A percentile compares a stretch with the other conserved stretches of the same genome.
These are phyloP conservation scores for Kodamaea fungicola DNA, from an alignment of 1,139 yeast species.

Conservation along the genomic window DNA sequence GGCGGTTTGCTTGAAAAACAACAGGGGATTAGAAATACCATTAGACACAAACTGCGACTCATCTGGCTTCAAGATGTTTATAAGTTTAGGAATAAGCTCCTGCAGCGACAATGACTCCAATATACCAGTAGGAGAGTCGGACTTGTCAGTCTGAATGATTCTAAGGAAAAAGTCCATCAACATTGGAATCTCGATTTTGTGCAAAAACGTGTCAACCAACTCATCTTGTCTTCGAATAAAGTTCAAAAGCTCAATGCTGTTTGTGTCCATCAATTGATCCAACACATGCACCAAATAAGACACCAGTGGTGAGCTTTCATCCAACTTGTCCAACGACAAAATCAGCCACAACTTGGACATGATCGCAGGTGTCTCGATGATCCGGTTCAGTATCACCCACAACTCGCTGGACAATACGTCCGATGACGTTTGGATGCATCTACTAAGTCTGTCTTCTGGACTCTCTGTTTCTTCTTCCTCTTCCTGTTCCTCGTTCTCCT, in stretches of 20 bases:
- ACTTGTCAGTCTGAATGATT: conserved; percentile 62
- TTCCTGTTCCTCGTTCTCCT: conserved; percentile 9
- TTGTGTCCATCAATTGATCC: conserved; percentile 46
- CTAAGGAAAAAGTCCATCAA: conserved; percentile 53
- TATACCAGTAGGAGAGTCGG: conserved; percentile 63
- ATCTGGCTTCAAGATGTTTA: conserved; percentile 49
- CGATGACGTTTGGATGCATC: conserved; percentile 42
- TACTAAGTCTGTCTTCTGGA: conserved; percentile 33
- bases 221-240: conserved; percentile 49
- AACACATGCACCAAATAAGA: conserved; percentile 40
- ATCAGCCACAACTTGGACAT: conserved; percentile 45
- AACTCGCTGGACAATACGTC: conserved; percentile 42
- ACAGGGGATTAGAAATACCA: conserved; percentile 29
- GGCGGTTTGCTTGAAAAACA: conserved; percentile 76
- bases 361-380: conserved; percentile 42
- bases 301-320: conserved; percentile 40
- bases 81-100: conserved; percentile 47
- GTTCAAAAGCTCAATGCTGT: conserved; percentile 48
- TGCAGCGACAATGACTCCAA: conserved; percentile 52
- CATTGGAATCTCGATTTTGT: conserved; percentile 58
- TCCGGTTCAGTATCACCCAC: conserved; percentile 45
- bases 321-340: conserved; percentile 32
- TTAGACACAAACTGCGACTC: conserved; percentile 27
- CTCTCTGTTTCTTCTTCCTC: conserved; percentile 22
- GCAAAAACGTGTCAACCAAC: conserved; percentile 53